phyloP scores from a whole-genome alignment of 257 asterid species.

The Lycium barbarum region DNA sequence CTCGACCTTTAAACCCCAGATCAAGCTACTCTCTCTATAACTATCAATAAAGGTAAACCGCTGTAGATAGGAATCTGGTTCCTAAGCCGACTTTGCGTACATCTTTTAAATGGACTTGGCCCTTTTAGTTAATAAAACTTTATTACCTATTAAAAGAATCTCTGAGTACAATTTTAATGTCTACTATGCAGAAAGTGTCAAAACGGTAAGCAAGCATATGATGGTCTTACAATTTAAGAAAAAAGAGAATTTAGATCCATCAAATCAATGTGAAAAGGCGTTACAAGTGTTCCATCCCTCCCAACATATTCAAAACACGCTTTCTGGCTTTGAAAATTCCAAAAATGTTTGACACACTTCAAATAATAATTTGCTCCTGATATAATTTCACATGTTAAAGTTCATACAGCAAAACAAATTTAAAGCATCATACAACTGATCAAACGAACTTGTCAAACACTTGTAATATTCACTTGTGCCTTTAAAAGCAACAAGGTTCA shows the following conservation, averaged over 20 bases:
- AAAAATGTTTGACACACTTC: background rate
- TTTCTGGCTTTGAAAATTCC: constrained; percentile 21
- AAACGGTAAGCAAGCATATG: background rate
- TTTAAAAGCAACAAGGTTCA: background rate
- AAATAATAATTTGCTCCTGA: constrained; percentile 10
- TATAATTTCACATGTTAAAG: constrained; percentile 3
- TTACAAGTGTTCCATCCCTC: background rate
- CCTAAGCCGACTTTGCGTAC: background rate
- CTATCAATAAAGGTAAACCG: constrained; percentile 1
- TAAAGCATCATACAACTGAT: background rate
- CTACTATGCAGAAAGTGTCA: background rate
- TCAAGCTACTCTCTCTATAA: constrained; percentile 2
- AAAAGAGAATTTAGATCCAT: constrained; percentile 1
- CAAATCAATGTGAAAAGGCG: background rate
- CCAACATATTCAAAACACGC: background rate
- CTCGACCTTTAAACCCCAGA: background rate
- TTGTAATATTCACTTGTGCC: background rate
- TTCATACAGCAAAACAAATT: constrained; percentile 8
- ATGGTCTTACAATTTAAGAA: background rate
- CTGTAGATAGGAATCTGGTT: background rate
- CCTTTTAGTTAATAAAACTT: background rate
- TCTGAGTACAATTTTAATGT: background rate
- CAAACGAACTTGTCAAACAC: background rate
- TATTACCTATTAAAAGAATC: background rate
- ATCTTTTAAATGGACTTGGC: background rate